Percentiles rank a stretch among this genome's conserved stretches.
Conservation (phyloP, 495 filamentous ascomycete species). For the Annulohypoxylon stygium region DNA sequence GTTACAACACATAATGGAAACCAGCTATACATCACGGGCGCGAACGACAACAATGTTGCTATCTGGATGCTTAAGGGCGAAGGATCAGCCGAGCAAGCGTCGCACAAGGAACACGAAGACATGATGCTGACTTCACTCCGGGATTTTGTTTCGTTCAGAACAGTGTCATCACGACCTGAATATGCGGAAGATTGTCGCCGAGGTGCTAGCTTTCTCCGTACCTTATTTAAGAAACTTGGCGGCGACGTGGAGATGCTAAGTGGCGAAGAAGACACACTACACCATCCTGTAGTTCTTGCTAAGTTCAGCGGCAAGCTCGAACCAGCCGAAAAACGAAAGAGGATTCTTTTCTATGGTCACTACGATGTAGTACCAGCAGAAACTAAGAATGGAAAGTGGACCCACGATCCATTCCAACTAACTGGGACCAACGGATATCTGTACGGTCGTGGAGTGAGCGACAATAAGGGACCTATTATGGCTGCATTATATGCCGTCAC, state of each 20-base stretch:
- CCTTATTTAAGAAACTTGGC: constrained; percentile 89
- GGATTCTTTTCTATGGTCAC: constrained; percentile 95
- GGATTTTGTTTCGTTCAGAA: constrained; percentile 90
- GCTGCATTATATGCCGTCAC: constrained; percentile 93
- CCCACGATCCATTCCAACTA: constrained; percentile 85
- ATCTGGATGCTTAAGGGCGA: constrained; percentile 87
- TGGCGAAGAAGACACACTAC: constrained; percentile 72
- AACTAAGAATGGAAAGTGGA: constrained; percentile 81
- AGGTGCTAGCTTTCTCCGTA: constrained; percentile 89
- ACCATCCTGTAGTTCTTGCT: constrained; percentile 91
- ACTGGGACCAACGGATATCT: constrained; percentile 90
- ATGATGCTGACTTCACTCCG: constrained; percentile 85
- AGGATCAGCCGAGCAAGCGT: constrained; percentile 47
- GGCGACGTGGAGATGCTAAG: constrained; percentile 87
- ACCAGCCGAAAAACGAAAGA: constrained; percentile 73
- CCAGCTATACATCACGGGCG: constrained; percentile 90
- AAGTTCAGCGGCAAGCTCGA: constrained; percentile 80
- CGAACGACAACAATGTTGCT: constrained; percentile 88
- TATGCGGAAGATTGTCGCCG: constrained; percentile 91
- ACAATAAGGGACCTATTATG: constrained; percentile 96
- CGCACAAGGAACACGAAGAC: constrained; percentile 61
- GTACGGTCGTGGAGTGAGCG: constrained; percentile 95
- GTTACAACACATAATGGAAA: constrained; percentile 74
- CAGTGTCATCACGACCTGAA: constrained; percentile 85
- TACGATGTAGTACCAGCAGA: constrained; percentile 99